These are phyloP conservation scores for Yamadazyma conglobata DNA, from an alignment of 1,139 yeast genomes.

Conservation along the genomic window DNA sequence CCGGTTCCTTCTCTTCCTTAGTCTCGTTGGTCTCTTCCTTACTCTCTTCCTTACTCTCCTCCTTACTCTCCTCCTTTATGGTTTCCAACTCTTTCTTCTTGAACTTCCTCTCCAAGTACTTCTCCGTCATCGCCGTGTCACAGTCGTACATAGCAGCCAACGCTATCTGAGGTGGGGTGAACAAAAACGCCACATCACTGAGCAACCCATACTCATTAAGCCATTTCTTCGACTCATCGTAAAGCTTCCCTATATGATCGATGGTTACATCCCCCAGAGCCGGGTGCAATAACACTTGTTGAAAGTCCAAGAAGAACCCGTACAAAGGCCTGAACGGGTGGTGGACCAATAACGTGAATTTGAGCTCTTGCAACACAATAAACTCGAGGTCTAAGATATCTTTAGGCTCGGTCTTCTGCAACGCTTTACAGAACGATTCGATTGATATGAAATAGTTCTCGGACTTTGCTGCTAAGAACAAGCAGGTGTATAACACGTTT, in stretches of 20 bases:
- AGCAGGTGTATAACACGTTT: slow-evolving; percentile 74
- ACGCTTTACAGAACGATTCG: slow-evolving; percentile 69
- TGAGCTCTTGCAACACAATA: slow-evolving; percentile 64
- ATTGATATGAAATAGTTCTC: slow-evolving; percentile 88
- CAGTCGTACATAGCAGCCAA: slow-evolving; percentile 73
- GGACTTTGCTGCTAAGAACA: slow-evolving; percentile 87
- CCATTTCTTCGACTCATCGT: slow-evolving; percentile 66
- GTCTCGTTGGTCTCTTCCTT: slow-evolving; percentile 6
- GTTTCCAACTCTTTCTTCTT: slow-evolving; percentile 12
- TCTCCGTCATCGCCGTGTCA: slow-evolving; percentile 60
- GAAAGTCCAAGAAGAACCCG: slow-evolving; percentile 88
- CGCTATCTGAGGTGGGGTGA: slow-evolving; percentile 94
- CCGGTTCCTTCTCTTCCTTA: slow-evolving; percentile 2
- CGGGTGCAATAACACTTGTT: slow-evolving; percentile 51
- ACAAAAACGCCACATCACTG: slow-evolving; percentile 73
- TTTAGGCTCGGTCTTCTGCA: slow-evolving; percentile 62
- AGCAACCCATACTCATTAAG: slow-evolving; percentile 61
- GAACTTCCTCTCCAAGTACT: slow-evolving; percentile 60
- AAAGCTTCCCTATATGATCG: slow-evolving; percentile 49
- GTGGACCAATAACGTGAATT: slow-evolving; percentile 79
- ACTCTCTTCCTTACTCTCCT: slow-evolving; percentile 3
- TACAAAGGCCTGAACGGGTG: slow-evolving; percentile 86
- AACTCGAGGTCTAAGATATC: slow-evolving; percentile 79
- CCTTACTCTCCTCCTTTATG: slow-evolving; percentile 12
- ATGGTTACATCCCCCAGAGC: slow-evolving; percentile 34